Evolutionary conservation across 345 rosid species (phyloP).

Genomic region (Heritiera littoralis): DNA sequence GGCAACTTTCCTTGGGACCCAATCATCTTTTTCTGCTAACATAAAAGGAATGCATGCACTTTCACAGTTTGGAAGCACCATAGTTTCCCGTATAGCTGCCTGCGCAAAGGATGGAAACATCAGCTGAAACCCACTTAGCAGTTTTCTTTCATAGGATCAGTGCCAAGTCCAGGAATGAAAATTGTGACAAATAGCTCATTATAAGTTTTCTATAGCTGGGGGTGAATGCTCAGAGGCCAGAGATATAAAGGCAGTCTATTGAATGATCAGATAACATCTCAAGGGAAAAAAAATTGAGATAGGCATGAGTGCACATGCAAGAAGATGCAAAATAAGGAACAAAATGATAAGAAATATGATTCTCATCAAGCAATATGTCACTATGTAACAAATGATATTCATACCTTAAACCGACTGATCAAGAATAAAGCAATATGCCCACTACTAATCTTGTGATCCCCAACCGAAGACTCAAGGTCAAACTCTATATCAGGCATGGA

Average conservation of each 20-base stretch:
- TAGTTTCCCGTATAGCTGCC: slow-evolving; percentile 63
- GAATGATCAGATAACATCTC: background rate
- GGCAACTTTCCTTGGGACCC: slow-evolving; percentile 73
- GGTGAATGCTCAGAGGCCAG: background rate
- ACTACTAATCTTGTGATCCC: slow-evolving; percentile 81
- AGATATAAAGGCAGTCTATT: background rate
- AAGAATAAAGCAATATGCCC: slow-evolving; percentile 67
- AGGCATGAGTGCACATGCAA: slow-evolving; percentile 1
- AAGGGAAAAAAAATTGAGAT: background rate
- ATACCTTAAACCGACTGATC: slow-evolving; percentile 82
- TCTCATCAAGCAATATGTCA: background rate
- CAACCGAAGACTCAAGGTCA: slow-evolving; percentile 72
- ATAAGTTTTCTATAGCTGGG: background rate
- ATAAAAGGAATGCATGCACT: slow-evolving; percentile 75
- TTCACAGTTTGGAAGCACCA: slow-evolving; percentile 96
- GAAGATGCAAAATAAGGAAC: background rate
- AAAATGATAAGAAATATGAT: background rate
- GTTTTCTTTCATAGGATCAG: background rate
- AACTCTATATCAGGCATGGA: slow-evolving; percentile 89
- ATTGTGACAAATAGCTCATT: background rate
- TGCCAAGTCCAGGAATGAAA: slow-evolving; percentile 3
- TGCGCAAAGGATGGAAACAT: slow-evolving; percentile 35
- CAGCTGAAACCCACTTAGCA: slow-evolving; percentile 15
- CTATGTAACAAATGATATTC: slow-evolving; percentile 16
- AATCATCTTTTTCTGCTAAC: slow-evolving; percentile 88